These are phyloP conservation scores for Pythium phragmitis DNA, from an alignment of 352 stramenopile species.

Conservation along the genomic window DNA sequence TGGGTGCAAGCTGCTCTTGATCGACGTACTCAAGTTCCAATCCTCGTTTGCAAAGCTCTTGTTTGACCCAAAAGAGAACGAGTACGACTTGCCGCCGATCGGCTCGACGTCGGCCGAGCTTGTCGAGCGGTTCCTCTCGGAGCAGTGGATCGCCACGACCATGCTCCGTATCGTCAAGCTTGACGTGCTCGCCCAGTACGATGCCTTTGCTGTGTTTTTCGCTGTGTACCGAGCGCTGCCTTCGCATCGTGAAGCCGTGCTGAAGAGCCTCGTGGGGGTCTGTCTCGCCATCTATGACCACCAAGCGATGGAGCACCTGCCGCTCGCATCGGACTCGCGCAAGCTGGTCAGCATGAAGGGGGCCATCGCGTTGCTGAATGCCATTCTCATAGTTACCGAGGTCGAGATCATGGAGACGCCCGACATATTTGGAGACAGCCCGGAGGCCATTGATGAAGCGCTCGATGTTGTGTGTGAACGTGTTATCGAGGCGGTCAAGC, in stretches of 20 bases:
- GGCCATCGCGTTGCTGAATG: constrained; percentile 50
- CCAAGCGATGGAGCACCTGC: constrained; percentile 39
- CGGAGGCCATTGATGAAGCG: constrained; percentile 36
- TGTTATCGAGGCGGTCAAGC: constrained; percentile 46
- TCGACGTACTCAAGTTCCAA: constrained; percentile 73
- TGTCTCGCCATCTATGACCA: constrained; percentile 72
- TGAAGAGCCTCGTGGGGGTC: constrained; percentile 35
- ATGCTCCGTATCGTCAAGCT: constrained; percentile 54
- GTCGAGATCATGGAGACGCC: constrained; percentile 35
- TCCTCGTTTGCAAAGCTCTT: constrained; percentile 48
- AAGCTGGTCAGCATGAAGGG: constrained; percentile 58
- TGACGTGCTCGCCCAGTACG: constrained; percentile 57
- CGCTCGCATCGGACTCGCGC: neutral
- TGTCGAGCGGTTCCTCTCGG: constrained; percentile 42
- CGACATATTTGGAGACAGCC: constrained; percentile 37
- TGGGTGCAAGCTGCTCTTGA: constrained; percentile 33
- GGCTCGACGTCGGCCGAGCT: constrained; percentile 34
- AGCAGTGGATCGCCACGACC: constrained; percentile 47
- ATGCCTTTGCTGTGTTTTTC: constrained; percentile 56
- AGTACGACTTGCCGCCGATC: constrained; percentile 27
- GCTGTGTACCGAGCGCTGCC: constrained; percentile 50
- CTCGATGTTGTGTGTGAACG: constrained; percentile 41
- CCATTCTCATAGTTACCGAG: constrained; percentile 44
- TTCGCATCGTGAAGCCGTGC: constrained; percentile 32
- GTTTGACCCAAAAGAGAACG: constrained; percentile 28